These are phyloP conservation scores for Hydnum rufescens DNA, from an alignment of 768 basidiomycete species.

Conservation along the genomic window DNA sequence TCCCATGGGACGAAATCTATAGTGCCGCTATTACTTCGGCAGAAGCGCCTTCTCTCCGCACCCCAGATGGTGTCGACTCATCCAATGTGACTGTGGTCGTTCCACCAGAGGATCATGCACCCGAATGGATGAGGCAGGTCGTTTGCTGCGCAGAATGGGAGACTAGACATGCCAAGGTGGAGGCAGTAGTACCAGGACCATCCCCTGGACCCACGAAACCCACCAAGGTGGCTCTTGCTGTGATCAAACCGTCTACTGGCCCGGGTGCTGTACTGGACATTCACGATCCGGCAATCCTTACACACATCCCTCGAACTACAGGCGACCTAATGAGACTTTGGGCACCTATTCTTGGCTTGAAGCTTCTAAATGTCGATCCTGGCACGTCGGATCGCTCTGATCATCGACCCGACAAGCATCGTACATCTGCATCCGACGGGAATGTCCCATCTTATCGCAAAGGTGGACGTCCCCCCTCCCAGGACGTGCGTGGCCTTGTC, in stretches of 20 bases:
- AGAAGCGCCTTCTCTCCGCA: neutral
- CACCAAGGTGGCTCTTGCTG: conserved; percentile 37
- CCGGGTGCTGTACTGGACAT: conserved; percentile 39
- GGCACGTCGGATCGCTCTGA: conserved; percentile 9
- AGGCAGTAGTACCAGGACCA: neutral
- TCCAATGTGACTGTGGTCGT: too few species aligned
- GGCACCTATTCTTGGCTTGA: conserved; percentile 43
- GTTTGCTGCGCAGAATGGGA: conserved; percentile 73
- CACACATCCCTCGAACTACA: conserved; percentile 9
- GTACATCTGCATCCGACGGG: neutral
- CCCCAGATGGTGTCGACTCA: conserved; percentile 3
- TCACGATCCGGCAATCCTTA: neutral
- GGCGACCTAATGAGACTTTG: conserved; percentile 45
- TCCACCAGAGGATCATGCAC: conserved; percentile 21
- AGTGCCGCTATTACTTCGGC: conserved; percentile 11
- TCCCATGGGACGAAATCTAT: conserved; percentile 64
- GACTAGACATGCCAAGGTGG: conserved; percentile 24
- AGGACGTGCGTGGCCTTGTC: conserved; percentile 5
- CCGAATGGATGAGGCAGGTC: conserved; percentile 71
- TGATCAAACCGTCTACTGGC: conserved; percentile 34
- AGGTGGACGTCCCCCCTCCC: conserved; percentile 4
- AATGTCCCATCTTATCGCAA: neutral
- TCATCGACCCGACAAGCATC: conserved; percentile 12
- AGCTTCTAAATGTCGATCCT: conserved; percentile 34
- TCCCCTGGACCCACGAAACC: conserved; percentile 12